Conservation (phyloP, 768 basidiomycete species). For the Suillus cothurnatus region DNA sequence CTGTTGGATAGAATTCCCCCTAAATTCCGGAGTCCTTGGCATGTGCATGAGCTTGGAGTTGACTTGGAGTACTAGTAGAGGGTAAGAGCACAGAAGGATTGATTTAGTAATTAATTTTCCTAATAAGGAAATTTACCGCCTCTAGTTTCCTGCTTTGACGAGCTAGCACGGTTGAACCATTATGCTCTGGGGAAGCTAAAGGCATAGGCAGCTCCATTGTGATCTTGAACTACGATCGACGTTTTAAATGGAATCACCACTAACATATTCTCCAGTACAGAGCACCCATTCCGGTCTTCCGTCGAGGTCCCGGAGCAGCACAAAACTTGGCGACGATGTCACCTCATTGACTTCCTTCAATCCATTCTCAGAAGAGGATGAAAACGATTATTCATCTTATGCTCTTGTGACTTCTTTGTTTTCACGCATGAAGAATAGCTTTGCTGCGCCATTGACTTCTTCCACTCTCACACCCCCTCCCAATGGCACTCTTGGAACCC, state of each 20-base stretch:
- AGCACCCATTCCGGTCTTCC: slow-evolving; percentile 41
- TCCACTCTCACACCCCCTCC: slow-evolving; percentile 41
- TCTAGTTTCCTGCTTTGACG: too few species aligned
- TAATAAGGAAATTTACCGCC: background rate
- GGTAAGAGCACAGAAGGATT: background rate
- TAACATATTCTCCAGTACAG: slow-evolving; percentile 30
- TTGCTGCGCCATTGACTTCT: slow-evolving; percentile 66
- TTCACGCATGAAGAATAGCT: slow-evolving; percentile 79
- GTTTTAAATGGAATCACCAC: slow-evolving; percentile 35
- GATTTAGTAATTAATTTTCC: background rate
- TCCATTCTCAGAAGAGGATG: slow-evolving; percentile 92
- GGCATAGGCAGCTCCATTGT: background rate
- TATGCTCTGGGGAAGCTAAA: background rate
- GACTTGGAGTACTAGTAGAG: too few species aligned
- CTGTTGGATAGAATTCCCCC: too few species aligned
- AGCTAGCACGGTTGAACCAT: too few species aligned
- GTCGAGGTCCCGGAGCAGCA: slow-evolving; percentile 64
- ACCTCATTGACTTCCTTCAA: slow-evolving; percentile 84
- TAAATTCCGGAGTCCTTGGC: too few species aligned
- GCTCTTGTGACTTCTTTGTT: slow-evolving; percentile 81
- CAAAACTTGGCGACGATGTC: slow-evolving; percentile 60
- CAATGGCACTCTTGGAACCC: slow-evolving; percentile 31
- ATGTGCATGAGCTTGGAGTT: too few species aligned
- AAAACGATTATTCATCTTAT: slow-evolving; percentile 86
- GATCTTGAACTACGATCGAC: background rate